Evolutionary conservation across 495 filamentous ascomycete genomes (phyloP).

Genomic region (Friedmanniomyces endolithicus): DNA sequence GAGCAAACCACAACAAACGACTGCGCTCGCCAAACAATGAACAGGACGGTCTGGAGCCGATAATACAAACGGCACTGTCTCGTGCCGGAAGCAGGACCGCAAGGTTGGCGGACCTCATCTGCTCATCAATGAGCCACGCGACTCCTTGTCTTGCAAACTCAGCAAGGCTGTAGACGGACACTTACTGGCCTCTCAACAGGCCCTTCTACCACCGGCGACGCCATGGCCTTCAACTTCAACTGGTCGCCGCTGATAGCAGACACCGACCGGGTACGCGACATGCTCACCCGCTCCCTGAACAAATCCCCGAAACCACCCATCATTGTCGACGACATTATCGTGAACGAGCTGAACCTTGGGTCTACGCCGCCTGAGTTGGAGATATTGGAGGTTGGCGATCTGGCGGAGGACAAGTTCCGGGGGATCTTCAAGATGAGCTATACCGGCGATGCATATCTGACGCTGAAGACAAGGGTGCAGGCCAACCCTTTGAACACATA

Average conservation of each 20-base stretch:
- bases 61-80: background rate
- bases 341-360: conserved; percentile 93
- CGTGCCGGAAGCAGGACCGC: background rate
- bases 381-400: conserved; percentile 90
- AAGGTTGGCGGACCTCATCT: background rate
- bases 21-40: background rate
- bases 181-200: conserved; percentile 13
- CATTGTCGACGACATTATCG: conserved; percentile 97
- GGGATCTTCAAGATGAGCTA: conserved; percentile 99
- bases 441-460: conserved; percentile 85
- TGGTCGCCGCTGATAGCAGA: conserved; percentile 97
- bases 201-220: background rate
- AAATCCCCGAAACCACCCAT: conserved; percentile 97
- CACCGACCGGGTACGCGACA: conserved; percentile 79
- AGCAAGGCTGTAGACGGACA: background rate
- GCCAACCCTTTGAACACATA: conserved; percentile 96
- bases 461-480: conserved; percentile 88
- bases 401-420: conserved; percentile 92
- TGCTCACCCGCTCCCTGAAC: conserved; percentile 89
- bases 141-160: conserved; percentile 2
- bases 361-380: conserved; percentile 84
- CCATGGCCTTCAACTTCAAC: conserved; percentile 99
- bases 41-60: background rate
- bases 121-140: conserved; percentile 10
- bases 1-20: too few relatives aligned